Conservation (phyloP, 257 asterid species). For the Datura wrightii region DNA sequence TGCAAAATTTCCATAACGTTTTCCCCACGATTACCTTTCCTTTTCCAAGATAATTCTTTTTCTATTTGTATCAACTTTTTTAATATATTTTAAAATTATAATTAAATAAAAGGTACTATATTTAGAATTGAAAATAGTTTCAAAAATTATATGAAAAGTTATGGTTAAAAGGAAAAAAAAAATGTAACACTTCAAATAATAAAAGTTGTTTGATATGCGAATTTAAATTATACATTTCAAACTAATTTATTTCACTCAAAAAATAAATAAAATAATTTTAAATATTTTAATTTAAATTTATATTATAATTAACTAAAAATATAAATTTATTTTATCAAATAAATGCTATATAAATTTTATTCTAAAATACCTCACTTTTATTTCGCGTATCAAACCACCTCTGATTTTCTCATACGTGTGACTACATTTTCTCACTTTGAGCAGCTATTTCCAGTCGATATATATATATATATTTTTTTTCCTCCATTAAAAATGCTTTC, state of each 20-base stretch:
- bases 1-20: conserved; percentile 11
- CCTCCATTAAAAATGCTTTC: not conserved
- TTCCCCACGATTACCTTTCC: not conserved
- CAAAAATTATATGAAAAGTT: not conserved
- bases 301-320: too few species aligned
- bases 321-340: too few species aligned
- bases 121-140: not conserved
- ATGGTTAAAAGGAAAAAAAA: not conserved
- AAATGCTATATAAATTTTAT: too few species aligned
- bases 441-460: not conserved
- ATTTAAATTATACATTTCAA: not conserved
- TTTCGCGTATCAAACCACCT: too few species aligned
- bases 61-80: not conserved
- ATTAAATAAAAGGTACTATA: not conserved
- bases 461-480: not conserved
- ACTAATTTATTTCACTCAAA: too few species aligned
- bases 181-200: too few species aligned
- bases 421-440: not conserved
- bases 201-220: too few species aligned
- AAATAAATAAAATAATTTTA: too few species aligned
- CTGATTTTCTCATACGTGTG: not conserved
- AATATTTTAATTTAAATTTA: too few species aligned
- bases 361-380: too few species aligned
- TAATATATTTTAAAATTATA: not conserved
- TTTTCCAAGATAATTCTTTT: not conserved